Evolutionary conservation across 2,329 filamentous ascomycete species (phyloP).

Genomic region (Byssochlamys sp.): DNA sequence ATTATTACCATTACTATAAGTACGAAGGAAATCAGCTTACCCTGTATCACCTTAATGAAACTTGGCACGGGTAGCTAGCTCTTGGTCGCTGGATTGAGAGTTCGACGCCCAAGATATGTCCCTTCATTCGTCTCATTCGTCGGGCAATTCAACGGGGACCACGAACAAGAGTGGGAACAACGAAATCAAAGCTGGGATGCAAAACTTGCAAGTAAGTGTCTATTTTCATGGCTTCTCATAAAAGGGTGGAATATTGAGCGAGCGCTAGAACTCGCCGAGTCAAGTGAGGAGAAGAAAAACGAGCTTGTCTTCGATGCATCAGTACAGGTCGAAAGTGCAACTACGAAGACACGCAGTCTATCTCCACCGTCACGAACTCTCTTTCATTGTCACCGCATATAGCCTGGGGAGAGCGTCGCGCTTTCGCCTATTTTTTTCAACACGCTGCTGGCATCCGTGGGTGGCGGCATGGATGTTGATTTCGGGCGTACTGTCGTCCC

Average conservation of each 20-base stretch:
- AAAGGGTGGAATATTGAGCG: slow-evolving; percentile 2
- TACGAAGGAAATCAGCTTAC: no score
- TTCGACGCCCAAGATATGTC: not conserved
- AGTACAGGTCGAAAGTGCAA: slow-evolving; percentile 24
- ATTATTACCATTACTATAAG: no score
- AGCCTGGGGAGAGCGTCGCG: slow-evolving; percentile 25
- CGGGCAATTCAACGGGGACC: not conserved
- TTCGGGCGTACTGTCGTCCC: slow-evolving; percentile 30
- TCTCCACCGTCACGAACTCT: slow-evolving; percentile 4
- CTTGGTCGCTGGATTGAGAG: no score
- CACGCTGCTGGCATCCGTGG: slow-evolving; percentile 20
- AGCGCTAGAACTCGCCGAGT: slow-evolving; percentile 19
- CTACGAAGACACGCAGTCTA: slow-evolving; percentile 12
- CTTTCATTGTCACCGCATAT: slow-evolving; percentile 15
- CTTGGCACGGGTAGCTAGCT: no score
- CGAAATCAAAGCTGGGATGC: slow-evolving; percentile 18
- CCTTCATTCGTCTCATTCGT: not conserved
- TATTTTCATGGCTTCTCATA: not conserved
- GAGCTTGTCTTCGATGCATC: slow-evolving; percentile 21
- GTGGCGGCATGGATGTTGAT: slow-evolving; percentile 23
- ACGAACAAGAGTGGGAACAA: slow-evolving; percentile 13
- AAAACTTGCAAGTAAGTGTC: slow-evolving; percentile 24
- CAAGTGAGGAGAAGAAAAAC: slow-evolving; percentile 28
- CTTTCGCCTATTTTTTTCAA: slow-evolving; percentile 31
- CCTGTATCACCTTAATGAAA: no score